A percentile compares a stretch with the other conserved stretches of the same genome.
Conservation (phyloP, 306 rosid genomes). For the Gastrolobium bilobum region DNA sequence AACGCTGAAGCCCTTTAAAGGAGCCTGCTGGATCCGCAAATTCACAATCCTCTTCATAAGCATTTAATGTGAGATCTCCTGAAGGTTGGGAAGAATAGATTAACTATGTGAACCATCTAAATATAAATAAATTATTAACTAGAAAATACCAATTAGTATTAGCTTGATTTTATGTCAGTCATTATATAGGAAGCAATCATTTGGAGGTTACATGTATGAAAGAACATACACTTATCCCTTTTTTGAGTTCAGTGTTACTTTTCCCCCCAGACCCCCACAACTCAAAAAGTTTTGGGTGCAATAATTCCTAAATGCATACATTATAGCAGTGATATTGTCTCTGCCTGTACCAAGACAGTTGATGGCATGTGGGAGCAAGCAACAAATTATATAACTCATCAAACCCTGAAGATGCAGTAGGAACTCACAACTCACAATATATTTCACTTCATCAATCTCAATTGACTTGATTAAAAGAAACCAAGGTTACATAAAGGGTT, state of each 20-base stretch:
- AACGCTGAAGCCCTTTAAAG: slow-evolving; percentile 89
- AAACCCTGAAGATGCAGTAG: background rate
- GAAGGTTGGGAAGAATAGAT: slow-evolving; percentile 28
- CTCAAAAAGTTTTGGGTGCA: background rate
- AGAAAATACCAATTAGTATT: background rate
- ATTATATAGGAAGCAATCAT: slow-evolving; percentile 26
- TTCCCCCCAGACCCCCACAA: background rate
- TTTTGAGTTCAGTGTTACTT: background rate
- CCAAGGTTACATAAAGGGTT: background rate
- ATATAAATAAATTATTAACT: slow-evolving; percentile 23
- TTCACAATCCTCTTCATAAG: slow-evolving; percentile 91
- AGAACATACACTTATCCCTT: slow-evolving; percentile 2
- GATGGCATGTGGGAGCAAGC: too few species aligned
- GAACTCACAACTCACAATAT: background rate
- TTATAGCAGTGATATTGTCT: background rate
- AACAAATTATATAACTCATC: too few species aligned
- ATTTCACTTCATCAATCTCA: background rate
- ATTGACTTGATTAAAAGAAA: background rate
- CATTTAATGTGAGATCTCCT: slow-evolving; percentile 89
- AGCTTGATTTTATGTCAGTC: slow-evolving; percentile 23
- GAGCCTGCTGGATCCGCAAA: slow-evolving; percentile 98
- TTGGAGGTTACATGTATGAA: slow-evolving; percentile 18
- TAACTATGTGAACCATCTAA: slow-evolving; percentile 12
- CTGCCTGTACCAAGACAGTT: background rate
- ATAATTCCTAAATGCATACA: background rate